Evolutionary conservation across 106 monocot genomes (phyloP).

Genomic region (Ottelia alismoides): DNA sequence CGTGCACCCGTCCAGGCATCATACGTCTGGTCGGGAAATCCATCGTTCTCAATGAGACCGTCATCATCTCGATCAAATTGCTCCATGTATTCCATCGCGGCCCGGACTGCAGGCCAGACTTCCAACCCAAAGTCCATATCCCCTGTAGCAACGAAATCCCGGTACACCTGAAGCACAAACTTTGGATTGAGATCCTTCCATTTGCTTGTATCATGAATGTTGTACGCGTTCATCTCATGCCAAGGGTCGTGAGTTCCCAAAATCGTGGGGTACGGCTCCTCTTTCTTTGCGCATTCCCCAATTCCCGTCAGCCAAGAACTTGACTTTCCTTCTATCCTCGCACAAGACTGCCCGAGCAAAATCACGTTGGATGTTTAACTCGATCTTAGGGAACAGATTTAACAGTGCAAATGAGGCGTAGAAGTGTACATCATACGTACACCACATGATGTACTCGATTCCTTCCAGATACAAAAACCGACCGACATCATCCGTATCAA

Average conservation of each 20-base stretch:
- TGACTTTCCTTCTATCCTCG: conserved; percentile 74
- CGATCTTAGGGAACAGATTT: conserved; percentile 90
- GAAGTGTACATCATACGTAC: conserved; percentile 98
- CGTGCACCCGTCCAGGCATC: conserved; percentile 97
- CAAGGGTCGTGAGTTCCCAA: conserved; percentile 96
- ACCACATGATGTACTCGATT: conserved; percentile 96
- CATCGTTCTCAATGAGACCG: conserved; percentile 97
- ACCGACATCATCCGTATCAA: conserved; percentile 58
- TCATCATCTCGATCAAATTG: conserved; percentile 96
- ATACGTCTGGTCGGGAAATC: conserved; percentile 99
- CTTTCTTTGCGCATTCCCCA: conserved; percentile 82
- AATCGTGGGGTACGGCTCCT: conserved; percentile 97
- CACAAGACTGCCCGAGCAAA: conserved; percentile 76
- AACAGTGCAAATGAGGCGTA: conserved; percentile 97
- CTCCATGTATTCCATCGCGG: conserved; percentile 94
- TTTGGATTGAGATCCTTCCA: conserved; percentile 99
- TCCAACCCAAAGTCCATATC: conserved; percentile 78
- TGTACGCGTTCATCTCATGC: conserved; percentile 98
- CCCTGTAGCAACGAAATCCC: conserved; percentile 95
- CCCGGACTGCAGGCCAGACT: conserved; percentile 83
- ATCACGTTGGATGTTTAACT: conserved; percentile 82
- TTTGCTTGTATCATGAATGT: conserved; percentile 91
- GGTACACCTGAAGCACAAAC: conserved; percentile 93
- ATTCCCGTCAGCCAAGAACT: conserved; percentile 78
- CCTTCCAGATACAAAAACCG: conserved; percentile 94